Percentiles rank a stretch among this genome's conserved stretches.
These are phyloP conservation scores for Candida maesae DNA, from an alignment of 805 yeast genomes.

Conservation along the genomic window DNA sequence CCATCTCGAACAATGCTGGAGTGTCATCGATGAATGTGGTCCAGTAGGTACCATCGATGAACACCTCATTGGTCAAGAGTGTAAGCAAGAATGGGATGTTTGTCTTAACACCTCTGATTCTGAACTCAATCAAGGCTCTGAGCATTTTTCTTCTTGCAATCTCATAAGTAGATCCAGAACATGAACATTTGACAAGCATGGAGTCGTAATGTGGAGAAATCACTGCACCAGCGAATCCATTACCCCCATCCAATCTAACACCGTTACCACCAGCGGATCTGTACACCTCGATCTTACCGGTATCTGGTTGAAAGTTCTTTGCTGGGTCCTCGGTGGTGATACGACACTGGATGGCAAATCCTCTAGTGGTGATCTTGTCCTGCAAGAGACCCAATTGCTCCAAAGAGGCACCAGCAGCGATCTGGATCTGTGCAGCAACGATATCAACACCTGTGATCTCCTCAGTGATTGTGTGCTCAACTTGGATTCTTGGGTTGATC, in stretches of 20 bases:
- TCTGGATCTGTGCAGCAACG: slow-evolving; percentile 97
- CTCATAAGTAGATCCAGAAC: slow-evolving; percentile 96
- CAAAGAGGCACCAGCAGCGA: slow-evolving; percentile 96
- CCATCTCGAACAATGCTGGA: slow-evolving; percentile 92
- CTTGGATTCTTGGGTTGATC: slow-evolving; percentile 97
- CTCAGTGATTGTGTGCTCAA: slow-evolving; percentile 97
- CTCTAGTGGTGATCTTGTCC: slow-evolving; percentile 92
- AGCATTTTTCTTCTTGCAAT: slow-evolving; percentile 97
- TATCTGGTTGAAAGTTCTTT: slow-evolving; percentile 96
- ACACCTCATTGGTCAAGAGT: slow-evolving; percentile 83
- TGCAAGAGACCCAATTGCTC: slow-evolving; percentile 89
- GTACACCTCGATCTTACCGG: slow-evolving; percentile 97
- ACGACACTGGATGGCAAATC: slow-evolving; percentile 98
- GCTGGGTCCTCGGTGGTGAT: slow-evolving; percentile 98
- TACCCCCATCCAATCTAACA: slow-evolving; percentile 98
- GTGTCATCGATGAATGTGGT: slow-evolving; percentile 98
- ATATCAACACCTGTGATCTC: slow-evolving; percentile 98
- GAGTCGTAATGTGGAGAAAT: slow-evolving; percentile 98
- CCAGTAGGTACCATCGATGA: slow-evolving; percentile 88
- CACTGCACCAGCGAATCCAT: slow-evolving; percentile 94
- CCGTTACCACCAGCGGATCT: slow-evolving; percentile 99
- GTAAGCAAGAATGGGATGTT: slow-evolving; percentile 96
- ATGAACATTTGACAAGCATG: slow-evolving; percentile 95
- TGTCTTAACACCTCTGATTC: slow-evolving; percentile 98
- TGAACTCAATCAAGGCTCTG: slow-evolving; percentile 92